phyloP scores from a whole-genome alignment of 148 eudicot species.

The Euryodendron excelsum region DNA sequence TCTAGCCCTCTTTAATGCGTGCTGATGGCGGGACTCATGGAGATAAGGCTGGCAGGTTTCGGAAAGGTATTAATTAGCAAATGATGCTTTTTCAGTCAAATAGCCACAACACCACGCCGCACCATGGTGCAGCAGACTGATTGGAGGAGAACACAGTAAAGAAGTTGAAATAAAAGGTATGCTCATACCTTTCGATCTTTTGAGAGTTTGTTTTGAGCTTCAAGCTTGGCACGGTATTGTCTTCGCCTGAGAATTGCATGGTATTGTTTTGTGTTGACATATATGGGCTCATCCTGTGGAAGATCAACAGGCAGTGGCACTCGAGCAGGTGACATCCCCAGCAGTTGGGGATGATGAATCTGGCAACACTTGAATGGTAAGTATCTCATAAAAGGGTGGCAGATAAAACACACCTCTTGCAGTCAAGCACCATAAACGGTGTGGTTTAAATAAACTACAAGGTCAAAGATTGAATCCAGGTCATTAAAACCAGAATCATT shows the following conservation, averaged over 20 bases:
- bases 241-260: slow-evolving; percentile 72
- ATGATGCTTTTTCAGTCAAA: neutral
- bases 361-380: slow-evolving; percentile 13
- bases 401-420: neutral
- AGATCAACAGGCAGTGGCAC: slow-evolving; percentile 64
- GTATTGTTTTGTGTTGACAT: slow-evolving; percentile 78
- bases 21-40: slow-evolving; percentile 74
- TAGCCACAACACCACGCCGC: neutral
- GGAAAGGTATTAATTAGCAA: neutral
- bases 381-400: slow-evolving; percentile 10
- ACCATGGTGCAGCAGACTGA: neutral
- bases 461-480: neutral
- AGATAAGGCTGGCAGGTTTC: slow-evolving; percentile 57
- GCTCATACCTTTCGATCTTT: slow-evolving; percentile 62
- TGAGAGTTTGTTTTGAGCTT: slow-evolving; percentile 64
- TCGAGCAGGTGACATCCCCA: slow-evolving; percentile 48
- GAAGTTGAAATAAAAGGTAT: neutral
- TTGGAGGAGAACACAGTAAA: neutral
- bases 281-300: slow-evolving; percentile 51
- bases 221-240: slow-evolving; percentile 75
- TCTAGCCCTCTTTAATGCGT: slow-evolving; percentile 65
- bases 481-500: neutral
- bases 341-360: slow-evolving; percentile 41
- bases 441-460: neutral
- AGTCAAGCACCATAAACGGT: slow-evolving; percentile 12